phyloP scores from a whole-genome alignment of 257 asterid species.

The Euphrasia confusa region DNA sequence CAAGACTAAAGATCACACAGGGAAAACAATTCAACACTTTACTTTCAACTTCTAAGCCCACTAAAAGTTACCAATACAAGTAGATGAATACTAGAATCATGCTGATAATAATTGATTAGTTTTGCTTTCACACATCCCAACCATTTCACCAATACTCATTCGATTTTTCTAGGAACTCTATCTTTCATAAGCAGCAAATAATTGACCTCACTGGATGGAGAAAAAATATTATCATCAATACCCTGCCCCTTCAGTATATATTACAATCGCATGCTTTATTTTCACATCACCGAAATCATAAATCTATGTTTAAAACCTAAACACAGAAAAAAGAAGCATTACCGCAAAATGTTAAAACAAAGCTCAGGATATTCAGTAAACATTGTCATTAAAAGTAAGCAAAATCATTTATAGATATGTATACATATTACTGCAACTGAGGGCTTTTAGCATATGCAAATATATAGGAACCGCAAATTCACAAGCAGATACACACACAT shows the following conservation, averaged over 20 bases:
- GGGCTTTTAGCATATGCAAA: constrained; percentile 15
- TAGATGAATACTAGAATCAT: constrained; percentile 14
- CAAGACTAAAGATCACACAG: constrained; percentile 23
- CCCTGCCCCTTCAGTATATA: constrained; percentile 17
- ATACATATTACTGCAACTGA: constrained; percentile 8
- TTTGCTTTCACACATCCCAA: constrained; percentile 9
- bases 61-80: constrained; percentile 10
- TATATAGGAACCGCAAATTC: constrained; percentile 18
- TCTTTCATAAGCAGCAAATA: constrained; percentile 18
- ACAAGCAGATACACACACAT: constrained; percentile 12
- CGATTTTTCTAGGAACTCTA: constrained; percentile 5
- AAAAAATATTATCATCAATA: constrained; percentile 19
- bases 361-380: constrained; percentile 13
- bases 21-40: constrained; percentile 11
- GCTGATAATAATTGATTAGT: constrained; percentile 1
- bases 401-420: constrained; percentile 1
- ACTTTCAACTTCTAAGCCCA: constrained; percentile 21
- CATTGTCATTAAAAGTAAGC: constrained; percentile 13
- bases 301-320: background rate
- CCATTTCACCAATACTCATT: background rate
- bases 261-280: constrained; percentile 3
- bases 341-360: constrained; percentile 16
- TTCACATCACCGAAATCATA: constrained; percentile 7
- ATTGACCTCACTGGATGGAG: constrained; percentile 2
- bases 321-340: constrained; percentile 15